Evolutionary conservation across 257 asterid species (phyloP).

Genomic region (Forsythia viridissima): DNA sequence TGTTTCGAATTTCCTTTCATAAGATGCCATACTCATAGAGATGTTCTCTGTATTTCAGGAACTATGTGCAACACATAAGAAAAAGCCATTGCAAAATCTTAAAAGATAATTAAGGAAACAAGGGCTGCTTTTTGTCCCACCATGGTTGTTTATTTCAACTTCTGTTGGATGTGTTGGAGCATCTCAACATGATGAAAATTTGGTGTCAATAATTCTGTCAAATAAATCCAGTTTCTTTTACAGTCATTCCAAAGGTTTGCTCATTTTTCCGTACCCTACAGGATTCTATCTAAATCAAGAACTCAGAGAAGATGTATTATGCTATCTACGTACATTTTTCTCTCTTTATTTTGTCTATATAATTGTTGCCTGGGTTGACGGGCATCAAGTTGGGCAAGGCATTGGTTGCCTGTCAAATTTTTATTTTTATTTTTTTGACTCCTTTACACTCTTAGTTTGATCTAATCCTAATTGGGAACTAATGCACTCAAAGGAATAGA

Average conservation of each 20-base stretch:
- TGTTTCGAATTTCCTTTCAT: background rate
- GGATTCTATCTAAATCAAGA: background rate
- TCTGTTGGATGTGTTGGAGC: background rate
- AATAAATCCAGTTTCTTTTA: background rate
- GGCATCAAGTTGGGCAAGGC: background rate
- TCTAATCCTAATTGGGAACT: background rate
- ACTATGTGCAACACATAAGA: conserved; percentile 61
- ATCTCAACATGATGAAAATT: background rate
- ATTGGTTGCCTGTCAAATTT: background rate
- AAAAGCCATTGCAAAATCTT: conserved; percentile 73
- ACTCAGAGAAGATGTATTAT: background rate
- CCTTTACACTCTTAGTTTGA: background rate
- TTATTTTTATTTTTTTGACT: too few relatives aligned
- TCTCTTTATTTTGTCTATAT: background rate
- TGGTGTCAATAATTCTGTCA: background rate
- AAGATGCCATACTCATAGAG: background rate
- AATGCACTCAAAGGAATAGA: background rate
- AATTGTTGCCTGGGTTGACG: background rate
- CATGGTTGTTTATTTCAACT: background rate
- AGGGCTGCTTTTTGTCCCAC: background rate
- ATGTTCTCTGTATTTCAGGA: conserved; percentile 48
- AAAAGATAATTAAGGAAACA: conserved; percentile 56
- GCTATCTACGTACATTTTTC: background rate
- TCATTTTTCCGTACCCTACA: background rate
- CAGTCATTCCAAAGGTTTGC: background rate